Base-by-base conservation (phyloP, 1,139 yeast species). In the Pichia sp. region DNA sequence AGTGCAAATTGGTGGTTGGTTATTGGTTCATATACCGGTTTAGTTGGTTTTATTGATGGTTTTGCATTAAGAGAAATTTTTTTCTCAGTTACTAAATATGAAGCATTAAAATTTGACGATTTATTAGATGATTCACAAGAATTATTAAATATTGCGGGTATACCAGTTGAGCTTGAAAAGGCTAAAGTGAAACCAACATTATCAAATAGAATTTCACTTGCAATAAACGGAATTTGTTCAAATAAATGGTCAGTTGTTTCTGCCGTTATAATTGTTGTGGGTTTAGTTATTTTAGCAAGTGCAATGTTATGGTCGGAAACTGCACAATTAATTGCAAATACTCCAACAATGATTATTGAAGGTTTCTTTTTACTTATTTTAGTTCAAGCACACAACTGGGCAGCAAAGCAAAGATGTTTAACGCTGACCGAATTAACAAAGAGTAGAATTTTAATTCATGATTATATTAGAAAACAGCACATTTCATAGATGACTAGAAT, bases 121-220 rank as follows among this genome's bases (percentile, higher is more conserved):
- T 74, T 84, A 46, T 66, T 90, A 48, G 78, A 73, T 20, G 88
- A 85, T 47, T 75, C 79, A 61, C 80, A 75, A 60, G 87, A 82
- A 39, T 90, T 85, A 29, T 74, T 90, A 52, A 69, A 72, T 51
- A 72, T 76, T 35, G 80, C 86, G 48, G 79, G 84, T 34, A 78
- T 90, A 51, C 40, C 49, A 12, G 25, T 43, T 29, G 49, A 47
- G 15, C 35, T 56, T 26, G 38, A 53, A 4, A 40, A 42, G 5
- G 55, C 55, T 7, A 46, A 47, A n/a, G 49, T 56, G 4, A 42
- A 49, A 18, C 48, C 52, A 24, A 51, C 58, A 7, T 11, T 60
- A 9, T 47, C 56, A 22, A 60, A 57, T 43, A 59, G 53, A 36
- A 56, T 64, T 11, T 65, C 68, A 1, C 42, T 49, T 46, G 51